These are phyloP conservation scores for Fomitiporia mediterranea DNA, from an alignment of 1,284 basidiomycete genomes.

Conservation along the genomic window DNA sequence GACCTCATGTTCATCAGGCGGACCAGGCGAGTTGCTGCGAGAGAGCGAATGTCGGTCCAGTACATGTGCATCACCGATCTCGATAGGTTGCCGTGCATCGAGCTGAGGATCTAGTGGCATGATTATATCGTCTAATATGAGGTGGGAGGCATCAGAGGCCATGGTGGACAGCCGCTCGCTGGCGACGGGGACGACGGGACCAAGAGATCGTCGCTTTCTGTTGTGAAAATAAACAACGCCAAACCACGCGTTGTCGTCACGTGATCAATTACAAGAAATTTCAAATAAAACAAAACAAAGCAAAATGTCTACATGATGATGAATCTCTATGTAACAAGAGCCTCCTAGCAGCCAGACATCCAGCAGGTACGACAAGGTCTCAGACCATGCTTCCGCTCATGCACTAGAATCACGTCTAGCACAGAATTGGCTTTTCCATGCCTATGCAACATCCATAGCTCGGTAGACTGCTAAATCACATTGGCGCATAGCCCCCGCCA, in stretches of 20 bases:
- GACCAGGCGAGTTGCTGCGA: constrained; percentile 28
- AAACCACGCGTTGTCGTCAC: constrained; percentile 15
- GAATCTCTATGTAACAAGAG: no score
- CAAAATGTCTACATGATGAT: no score
- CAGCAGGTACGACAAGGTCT: no score
- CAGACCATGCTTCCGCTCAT: no score
- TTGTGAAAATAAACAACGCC: constrained; percentile 17
- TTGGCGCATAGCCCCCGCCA: no score
- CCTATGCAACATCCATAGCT: no score
- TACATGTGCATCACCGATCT: not conserved
- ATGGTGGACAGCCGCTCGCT: not conserved
- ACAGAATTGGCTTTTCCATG: no score
- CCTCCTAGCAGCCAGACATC: no score
- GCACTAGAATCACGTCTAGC: no score
- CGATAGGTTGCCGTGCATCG: constrained; percentile 22
- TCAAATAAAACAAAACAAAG: no score
- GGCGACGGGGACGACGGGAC: not conserved
- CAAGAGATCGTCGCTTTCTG: constrained; percentile 1
- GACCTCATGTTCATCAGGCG: constrained; percentile 31
- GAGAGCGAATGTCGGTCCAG: not conserved
- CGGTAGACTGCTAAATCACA: no score
- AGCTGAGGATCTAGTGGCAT: not conserved
- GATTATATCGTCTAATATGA: not conserved
- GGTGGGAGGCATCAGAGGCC: not conserved
- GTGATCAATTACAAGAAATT: no score